Percentiles rank a stretch among this genome's conserved stretches.
Evolutionary conservation across 2,329 filamentous ascomycete genomes (phyloP).

Genomic region (Sporothrix protearum): DNA sequence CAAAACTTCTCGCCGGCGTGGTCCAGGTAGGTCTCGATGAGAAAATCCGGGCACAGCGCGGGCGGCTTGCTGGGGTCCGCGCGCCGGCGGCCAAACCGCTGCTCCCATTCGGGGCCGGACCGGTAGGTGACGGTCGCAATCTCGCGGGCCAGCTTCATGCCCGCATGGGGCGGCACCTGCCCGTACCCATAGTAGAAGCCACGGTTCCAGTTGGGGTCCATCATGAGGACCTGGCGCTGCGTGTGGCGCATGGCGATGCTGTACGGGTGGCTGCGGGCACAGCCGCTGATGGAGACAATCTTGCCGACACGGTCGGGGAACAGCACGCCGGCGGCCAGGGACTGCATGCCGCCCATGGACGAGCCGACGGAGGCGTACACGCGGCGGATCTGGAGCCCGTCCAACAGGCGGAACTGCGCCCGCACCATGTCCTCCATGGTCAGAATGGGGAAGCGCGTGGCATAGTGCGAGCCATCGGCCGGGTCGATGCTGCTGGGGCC

Average conservation of each 20-base stretch:
- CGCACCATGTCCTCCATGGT: slow-evolving; percentile 98
- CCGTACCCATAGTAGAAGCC: slow-evolving; percentile 94
- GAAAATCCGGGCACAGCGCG: slow-evolving; percentile 92
- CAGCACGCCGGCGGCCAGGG: slow-evolving; percentile 77
- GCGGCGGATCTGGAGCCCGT: slow-evolving; percentile 69
- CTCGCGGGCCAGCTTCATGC: slow-evolving; percentile 96
- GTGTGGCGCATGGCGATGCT: slow-evolving; percentile 98
- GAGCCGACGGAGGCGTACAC: slow-evolving; percentile 91
- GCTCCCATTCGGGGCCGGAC: slow-evolving; percentile 95
- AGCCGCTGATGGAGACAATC: slow-evolving; percentile 87
- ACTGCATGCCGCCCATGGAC: slow-evolving; percentile 99
- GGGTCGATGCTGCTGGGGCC: slow-evolving; percentile 87
- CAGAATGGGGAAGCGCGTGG: slow-evolving; percentile 89
- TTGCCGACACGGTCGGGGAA: slow-evolving; percentile 78
- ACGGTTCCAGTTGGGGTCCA: slow-evolving; percentile 95
- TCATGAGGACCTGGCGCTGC: slow-evolving; percentile 96
- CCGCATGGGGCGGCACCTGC: slow-evolving; percentile 81
- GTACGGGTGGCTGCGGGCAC: slow-evolving; percentile 91
- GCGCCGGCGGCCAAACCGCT: slow-evolving; percentile 80
- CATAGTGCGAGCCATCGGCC: slow-evolving; percentile 81
- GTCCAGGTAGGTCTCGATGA: slow-evolving; percentile 97
- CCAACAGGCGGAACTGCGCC: slow-evolving; percentile 86
- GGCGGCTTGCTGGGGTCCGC: slow-evolving; percentile 84
- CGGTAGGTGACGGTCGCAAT: slow-evolving; percentile 98
- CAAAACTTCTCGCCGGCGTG: slow-evolving; percentile 98